phyloP scores from a whole-genome alignment of 2,329 filamentous ascomycete species.

The Cadophora sp. region DNA sequence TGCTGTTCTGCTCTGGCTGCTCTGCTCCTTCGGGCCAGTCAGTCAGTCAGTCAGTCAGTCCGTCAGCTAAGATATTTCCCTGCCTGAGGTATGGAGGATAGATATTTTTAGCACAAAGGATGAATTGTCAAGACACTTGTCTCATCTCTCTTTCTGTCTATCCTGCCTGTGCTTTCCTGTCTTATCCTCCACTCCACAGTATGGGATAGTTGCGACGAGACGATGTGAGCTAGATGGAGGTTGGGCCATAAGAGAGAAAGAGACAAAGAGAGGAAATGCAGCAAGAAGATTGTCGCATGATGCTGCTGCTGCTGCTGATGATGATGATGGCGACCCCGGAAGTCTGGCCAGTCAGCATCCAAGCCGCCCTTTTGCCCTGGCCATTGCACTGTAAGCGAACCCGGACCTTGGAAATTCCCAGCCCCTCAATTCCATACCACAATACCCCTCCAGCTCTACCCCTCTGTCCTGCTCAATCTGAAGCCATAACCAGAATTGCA shows the following conservation, averaged over 20 bases:
- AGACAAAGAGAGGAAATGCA: no score
- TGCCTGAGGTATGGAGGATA: not conserved
- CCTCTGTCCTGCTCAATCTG: no score
- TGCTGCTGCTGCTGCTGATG: no score
- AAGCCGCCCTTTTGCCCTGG: not conserved
- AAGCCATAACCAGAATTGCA: no score
- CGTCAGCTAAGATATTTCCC: not conserved
- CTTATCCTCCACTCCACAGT: not conserved
- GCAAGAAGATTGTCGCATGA: no score
- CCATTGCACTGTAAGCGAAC: no score
- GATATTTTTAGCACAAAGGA: not conserved
- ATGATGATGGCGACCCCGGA: no score
- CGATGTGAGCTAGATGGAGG: not conserved
- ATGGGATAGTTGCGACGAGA: not conserved
- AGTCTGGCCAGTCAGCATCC: not conserved
- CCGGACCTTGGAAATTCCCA: not conserved
- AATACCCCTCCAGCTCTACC: no score
- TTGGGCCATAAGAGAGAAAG: not conserved
- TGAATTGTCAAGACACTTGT: not conserved
- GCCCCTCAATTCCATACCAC: not conserved
- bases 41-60: no score
- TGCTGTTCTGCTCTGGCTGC: no score
- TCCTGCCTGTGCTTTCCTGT: no score
- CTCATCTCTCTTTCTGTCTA: not conserved
- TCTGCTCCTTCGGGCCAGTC: no score